These are phyloP conservation scores for Artemisia tridentata DNA, from an alignment of 129 eudicot genomes.

Conservation along the genomic window DNA sequence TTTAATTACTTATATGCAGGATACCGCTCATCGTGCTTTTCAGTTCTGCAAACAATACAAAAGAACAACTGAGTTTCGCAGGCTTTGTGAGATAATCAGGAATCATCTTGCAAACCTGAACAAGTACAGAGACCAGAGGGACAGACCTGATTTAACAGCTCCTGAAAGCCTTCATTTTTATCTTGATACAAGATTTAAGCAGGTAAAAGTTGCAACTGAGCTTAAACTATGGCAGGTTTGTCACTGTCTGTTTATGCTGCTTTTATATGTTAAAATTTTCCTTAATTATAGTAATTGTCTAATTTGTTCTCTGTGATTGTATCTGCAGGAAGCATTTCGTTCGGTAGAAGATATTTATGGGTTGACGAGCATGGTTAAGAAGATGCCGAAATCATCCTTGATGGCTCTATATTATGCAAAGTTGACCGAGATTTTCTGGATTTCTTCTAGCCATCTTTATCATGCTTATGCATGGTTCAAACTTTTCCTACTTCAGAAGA, in stretches of 20 bases:
- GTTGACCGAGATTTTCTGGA: constrained; percentile 90
- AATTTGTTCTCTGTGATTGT: neutral
- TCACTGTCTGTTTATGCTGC: neutral
- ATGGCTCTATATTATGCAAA: constrained; percentile 92
- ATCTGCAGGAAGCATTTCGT: constrained; percentile 91
- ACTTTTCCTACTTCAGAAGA: constrained; percentile 81
- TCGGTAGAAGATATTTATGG: constrained; percentile 95
- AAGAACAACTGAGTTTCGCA: constrained; percentile 81
- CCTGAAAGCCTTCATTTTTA: constrained; percentile 89
- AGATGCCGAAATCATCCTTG: constrained; percentile 79
- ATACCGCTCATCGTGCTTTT: constrained; percentile 94
- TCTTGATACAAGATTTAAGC: constrained; percentile 94
- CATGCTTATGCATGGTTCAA: constrained; percentile 98
- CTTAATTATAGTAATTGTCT: neutral
- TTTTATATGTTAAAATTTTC: neutral
- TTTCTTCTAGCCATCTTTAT: constrained; percentile 80
- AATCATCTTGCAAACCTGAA: constrained; percentile 93
- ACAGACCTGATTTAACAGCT: constrained; percentile 87
- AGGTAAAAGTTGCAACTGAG: constrained; percentile 94
- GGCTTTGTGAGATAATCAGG: constrained; percentile 94
- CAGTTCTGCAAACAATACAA: constrained; percentile 98
- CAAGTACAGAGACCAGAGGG: constrained; percentile 92
- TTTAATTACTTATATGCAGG: constrained; percentile 35
- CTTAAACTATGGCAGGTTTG: constrained; percentile 97
- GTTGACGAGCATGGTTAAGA: constrained; percentile 83